These are phyloP conservation scores for Xylaria castorea DNA, from an alignment of 495 filamentous ascomycete species.

Conservation along the genomic window DNA sequence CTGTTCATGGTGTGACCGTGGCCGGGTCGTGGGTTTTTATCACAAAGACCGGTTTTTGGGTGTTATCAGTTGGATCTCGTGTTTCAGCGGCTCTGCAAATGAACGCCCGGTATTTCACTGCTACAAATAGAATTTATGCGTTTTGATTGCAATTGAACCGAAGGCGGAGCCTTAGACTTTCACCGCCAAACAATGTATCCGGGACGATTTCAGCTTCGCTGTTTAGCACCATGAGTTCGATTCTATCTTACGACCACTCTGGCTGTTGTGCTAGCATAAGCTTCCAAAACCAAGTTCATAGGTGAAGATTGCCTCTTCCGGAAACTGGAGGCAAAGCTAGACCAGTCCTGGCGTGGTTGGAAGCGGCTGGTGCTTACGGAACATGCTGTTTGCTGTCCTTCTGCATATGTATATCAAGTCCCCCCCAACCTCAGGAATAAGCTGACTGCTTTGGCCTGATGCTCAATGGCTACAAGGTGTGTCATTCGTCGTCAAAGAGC, in stretches of 20 bases:
- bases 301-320: constrained; percentile 8
- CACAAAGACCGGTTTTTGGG: neutral
- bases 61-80: neutral
- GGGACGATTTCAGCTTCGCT: neutral
- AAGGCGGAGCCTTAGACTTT: neutral
- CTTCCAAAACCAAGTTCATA: neutral
- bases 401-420: constrained; percentile 26
- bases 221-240: neutral
- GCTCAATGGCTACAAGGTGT: constrained; percentile 5
- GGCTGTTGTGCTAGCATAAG: neutral
- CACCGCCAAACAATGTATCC: neutral
- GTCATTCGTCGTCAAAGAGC: neutral
- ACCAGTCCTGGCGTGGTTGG: neutral
- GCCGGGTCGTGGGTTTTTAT: neutral
- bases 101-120: neutral
- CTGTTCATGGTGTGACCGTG: constrained; percentile 11
- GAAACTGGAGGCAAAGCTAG: neutral
- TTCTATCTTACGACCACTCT: constrained; percentile 8
- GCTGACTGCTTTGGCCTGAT: constrained; percentile 11
- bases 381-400: constrained; percentile 12
- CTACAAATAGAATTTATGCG: neutral
- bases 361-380: constrained; percentile 21
- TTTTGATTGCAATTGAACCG: neutral
- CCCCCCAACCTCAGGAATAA: constrained; percentile 12
- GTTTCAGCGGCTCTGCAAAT: constrained; percentile 15